Evolutionary conservation across 768 basidiomycete species (phyloP).

Genomic region (Tricholoma hemisulphureum): DNA sequence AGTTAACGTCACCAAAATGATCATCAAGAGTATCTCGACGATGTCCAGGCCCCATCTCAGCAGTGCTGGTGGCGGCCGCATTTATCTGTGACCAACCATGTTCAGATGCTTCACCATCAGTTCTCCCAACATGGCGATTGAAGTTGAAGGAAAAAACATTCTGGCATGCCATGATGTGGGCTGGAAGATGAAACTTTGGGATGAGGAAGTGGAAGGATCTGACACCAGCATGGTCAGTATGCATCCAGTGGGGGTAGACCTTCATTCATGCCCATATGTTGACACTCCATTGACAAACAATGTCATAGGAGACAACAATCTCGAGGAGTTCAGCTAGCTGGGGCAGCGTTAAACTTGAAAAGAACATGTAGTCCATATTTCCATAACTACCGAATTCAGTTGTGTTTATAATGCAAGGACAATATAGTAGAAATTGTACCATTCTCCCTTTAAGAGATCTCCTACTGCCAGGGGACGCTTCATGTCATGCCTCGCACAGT

Average conservation of each 20-base stretch:
- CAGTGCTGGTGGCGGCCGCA: conserved; percentile 17
- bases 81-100: conserved; percentile 9
- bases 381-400: neutral
- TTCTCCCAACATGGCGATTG: neutral
- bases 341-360: neutral
- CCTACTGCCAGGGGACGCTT: neutral
- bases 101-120: conserved; percentile 6
- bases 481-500: conserved; percentile 2
- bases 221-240: neutral
- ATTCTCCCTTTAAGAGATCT: neutral
- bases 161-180: conserved; percentile 5
- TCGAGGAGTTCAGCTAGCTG: neutral
- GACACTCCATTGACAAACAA: neutral
- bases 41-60: conserved; percentile 34
- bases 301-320: conserved; percentile 4
- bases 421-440: neutral
- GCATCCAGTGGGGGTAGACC: neutral
- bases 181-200: neutral
- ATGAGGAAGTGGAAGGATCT: neutral
- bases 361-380: conserved; percentile 7
- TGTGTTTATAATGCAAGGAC: neutral
- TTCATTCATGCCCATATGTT: neutral
- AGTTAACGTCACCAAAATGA: conserved; percentile 15
- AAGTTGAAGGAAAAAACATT: neutral
- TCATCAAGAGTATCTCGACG: conserved; percentile 23